Percentiles rank a stretch among this genome's conserved stretches.
phyloP scores from a whole-genome alignment of 805 yeast genomes.

The Lipomyces mesembrius region DNA sequence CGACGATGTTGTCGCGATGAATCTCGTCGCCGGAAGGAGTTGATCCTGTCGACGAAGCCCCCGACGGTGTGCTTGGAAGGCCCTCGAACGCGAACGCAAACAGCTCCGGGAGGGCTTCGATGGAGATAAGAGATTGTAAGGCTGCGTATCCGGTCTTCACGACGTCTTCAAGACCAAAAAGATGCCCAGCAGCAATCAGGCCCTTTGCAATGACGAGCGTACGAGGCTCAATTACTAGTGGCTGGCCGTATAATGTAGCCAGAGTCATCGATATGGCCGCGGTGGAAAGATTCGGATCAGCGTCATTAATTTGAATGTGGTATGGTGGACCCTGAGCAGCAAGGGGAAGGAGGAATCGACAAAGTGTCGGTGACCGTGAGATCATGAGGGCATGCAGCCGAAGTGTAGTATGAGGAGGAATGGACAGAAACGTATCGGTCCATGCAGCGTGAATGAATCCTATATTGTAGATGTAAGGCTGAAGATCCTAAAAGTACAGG shows the following conservation, averaged over 20 bases:
- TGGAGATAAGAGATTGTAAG: conserved; percentile 27
- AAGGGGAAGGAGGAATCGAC: conserved; percentile 37
- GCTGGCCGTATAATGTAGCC: conserved; percentile 45
- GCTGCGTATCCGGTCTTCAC: conserved; percentile 40
- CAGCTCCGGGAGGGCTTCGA: conserved; percentile 37
- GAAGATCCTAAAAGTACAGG: conserved; percentile 10
- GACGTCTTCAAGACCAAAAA: conserved; percentile 42
- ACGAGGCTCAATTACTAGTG: conserved; percentile 34
- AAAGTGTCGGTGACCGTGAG: conserved; percentile 44
- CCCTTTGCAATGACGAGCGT: conserved; percentile 41
- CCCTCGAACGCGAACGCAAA: conserved; percentile 40
- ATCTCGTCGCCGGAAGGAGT: conserved; percentile 14
- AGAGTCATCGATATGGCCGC: conserved; percentile 43
- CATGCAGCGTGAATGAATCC: conserved; percentile 47
- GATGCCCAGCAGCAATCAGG: conserved; percentile 42
- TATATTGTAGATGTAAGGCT: conserved; percentile 42
- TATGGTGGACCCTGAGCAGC: conserved; percentile 42
- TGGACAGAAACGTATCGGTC: conserved; percentile 44
- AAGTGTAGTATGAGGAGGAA: conserved; percentile 41
- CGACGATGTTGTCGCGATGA: conserved; percentile 8
- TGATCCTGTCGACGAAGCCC: background rate
- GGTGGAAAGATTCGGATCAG: conserved; percentile 41
- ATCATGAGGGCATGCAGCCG: conserved; percentile 46
- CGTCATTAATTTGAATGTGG: conserved; percentile 37
- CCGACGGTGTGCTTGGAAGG: conserved; percentile 3